These are phyloP conservation scores for Tagetes erecta DNA, from an alignment of 129 eudicot genomes.

Conservation along the genomic window DNA sequence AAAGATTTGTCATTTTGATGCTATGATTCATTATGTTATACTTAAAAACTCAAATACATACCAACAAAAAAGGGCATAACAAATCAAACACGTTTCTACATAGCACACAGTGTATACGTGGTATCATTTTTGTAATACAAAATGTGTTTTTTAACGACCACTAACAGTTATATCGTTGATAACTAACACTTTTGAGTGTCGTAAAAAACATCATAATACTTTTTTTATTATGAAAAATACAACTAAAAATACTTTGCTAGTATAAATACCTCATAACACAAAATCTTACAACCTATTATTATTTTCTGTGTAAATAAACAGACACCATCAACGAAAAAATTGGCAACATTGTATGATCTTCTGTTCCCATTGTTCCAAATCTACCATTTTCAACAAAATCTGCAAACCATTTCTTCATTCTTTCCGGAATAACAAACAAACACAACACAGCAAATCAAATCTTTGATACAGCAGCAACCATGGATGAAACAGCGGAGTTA, in stretches of 20 bases:
- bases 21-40: background rate
- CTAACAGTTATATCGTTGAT: no score
- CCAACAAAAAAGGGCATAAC: no score
- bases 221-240: no score
- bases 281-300: background rate
- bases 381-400: constrained; percentile 9
- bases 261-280: background rate
- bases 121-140: no score
- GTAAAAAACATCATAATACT: no score
- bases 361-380: constrained; percentile 12
- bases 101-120: no score
- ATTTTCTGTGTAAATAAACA: background rate
- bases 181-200: background rate
- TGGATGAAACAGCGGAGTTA: constrained; percentile 21
- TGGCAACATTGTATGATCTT: constrained; percentile 24
- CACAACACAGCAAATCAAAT: background rate
- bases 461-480: constrained; percentile 12
- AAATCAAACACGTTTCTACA: no score
- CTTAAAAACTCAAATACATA: background rate
- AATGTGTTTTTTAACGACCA: no score
- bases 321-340: constrained; percentile 17
- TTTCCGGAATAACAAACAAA: background rate
- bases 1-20: background rate
- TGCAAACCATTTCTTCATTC: constrained; percentile 15
- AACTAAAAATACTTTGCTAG: background rate